A percentile compares a stretch with the other conserved stretches of the same genome.
Evolutionary conservation across 2,329 filamentous ascomycete genomes (phyloP).

Genomic region (Epicoccum sorghinum): DNA sequence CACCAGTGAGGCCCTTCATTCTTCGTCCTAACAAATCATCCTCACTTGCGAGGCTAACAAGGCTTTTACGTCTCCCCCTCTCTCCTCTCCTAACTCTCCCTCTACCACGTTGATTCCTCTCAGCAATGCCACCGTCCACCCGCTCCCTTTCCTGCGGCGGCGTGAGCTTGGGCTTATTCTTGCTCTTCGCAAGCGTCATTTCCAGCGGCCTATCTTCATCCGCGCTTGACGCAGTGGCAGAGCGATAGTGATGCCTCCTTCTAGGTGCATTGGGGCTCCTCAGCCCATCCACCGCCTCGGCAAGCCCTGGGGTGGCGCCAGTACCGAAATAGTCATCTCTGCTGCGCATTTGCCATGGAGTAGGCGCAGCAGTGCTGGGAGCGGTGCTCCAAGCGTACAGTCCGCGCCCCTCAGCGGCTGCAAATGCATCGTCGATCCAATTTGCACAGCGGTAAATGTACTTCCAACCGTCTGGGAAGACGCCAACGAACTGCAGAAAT

Average conservation of each 20-base stretch:
- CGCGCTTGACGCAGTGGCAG: conserved; percentile 67
- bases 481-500: conserved; percentile 86
- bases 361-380: conserved; percentile 13
- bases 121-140: neutral
- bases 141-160: conserved; percentile 17
- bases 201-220: conserved; percentile 84
- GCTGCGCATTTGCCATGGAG: conserved; percentile 54
- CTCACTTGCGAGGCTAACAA: conserved; percentile 55
- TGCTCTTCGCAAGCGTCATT: conserved; percentile 61
- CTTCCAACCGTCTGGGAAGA: conserved; percentile 90
- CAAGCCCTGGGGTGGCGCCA: conserved; percentile 73
- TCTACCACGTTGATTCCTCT: conserved; percentile 21
- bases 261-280: conserved; percentile 34
- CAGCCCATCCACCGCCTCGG: conserved; percentile 67
- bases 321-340: conserved; percentile 78
- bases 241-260: conserved; percentile 55
- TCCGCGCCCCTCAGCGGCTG: conserved; percentile 43
- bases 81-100: conserved; percentile 37
- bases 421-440: conserved; percentile 84
- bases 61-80: conserved; percentile 46
- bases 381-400: conserved; percentile 9
- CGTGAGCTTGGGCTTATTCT: conserved; percentile 26
- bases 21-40: conserved; percentile 56
- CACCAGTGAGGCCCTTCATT: conserved; percentile 55
- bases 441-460: conserved; percentile 77